Base-by-base conservation (phyloP, 2,329 filamentous ascomycete genomes). In the Gaeumannomyces sp. region DNA sequence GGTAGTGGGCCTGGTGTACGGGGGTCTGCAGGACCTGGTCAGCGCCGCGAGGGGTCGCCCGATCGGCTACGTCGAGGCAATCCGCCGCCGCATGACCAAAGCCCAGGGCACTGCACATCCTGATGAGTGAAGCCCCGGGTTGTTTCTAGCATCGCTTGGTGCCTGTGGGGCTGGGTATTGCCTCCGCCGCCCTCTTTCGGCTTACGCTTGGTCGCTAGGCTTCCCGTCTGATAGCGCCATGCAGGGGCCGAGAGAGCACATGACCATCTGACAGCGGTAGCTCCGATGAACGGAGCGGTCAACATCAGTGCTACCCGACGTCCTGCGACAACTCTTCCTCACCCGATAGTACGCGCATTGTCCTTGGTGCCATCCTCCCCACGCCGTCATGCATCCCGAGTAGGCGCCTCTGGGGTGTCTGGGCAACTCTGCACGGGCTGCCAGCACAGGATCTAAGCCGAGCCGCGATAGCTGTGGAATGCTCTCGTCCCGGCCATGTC, bases 1-100 rank as follows among this genome's bases (percentile, higher is more conserved):
- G 60, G 80, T 90, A 70, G 88, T 93, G 69, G 93, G 94, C 27
- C 73, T 97, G 50, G 85, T 80, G 10, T 98, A 92, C 76, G 94
- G 94, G 29, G 79, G 94, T 53, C 75, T 89, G 65, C 93, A 98
- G 77, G 94, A 98, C 77, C 78, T 82, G 14, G 75, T 95, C 45
- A 86, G 87, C 64, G 80, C 88, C 66, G 78, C 86, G 63, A 89
- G 86, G 73, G 92, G 92, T 64, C 87, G 90, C 71, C 85, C 82
- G 64, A 85, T 93, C 45, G 86, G 86, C 27, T 96, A 96, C 74
- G 79, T 96, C 67, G 87, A 92, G 66, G 90, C 87, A 70, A 70
- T 89, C 64, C 78, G 83, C 69, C 27, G 29, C 31, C 60, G 60
- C 60, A 27, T 53, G 45, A n/a, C 19, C 29, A 60, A 60, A 25